These are phyloP conservation scores for Xylaria scruposa DNA, from an alignment of 495 filamentous ascomycete species.

Conservation along the genomic window DNA sequence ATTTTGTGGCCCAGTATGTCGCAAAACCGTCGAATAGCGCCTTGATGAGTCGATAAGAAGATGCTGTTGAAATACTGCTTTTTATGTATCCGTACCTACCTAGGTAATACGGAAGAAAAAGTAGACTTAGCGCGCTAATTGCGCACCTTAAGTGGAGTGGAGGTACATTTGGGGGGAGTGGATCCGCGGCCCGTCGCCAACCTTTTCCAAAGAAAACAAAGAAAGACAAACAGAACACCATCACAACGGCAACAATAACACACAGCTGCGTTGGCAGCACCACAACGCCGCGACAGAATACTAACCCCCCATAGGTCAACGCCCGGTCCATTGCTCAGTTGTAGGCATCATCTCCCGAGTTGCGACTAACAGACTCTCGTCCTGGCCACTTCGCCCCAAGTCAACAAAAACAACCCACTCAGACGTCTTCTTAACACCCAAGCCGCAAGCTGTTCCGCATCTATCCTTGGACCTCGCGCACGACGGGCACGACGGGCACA, in stretches of 20 bases:
- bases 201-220: constrained; percentile 28
- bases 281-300: constrained; percentile 8
- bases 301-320: constrained; percentile 38
- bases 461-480: background rate
- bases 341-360: too few species aligned
- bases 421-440: background rate
- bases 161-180: too few species aligned
- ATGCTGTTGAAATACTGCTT: too few species aligned
- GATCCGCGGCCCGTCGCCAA: too few species aligned
- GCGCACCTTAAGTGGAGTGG: too few species aligned
- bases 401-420: constrained; percentile 19
- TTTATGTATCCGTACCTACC: too few species aligned
- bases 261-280: constrained; percentile 25
- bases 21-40: too few species aligned
- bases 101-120: too few species aligned
- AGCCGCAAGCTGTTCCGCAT: background rate
- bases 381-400: constrained; percentile 29
- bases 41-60: too few species aligned
- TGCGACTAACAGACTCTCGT: background rate
- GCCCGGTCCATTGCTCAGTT: background rate
- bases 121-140: too few species aligned
- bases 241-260: constrained; percentile 11
- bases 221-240: background rate
- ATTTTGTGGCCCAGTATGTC: too few species aligned
- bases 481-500: background rate